Evolutionary conservation across 441 rosid genomes (phyloP).

Genomic region (Brassica balearica): DNA sequence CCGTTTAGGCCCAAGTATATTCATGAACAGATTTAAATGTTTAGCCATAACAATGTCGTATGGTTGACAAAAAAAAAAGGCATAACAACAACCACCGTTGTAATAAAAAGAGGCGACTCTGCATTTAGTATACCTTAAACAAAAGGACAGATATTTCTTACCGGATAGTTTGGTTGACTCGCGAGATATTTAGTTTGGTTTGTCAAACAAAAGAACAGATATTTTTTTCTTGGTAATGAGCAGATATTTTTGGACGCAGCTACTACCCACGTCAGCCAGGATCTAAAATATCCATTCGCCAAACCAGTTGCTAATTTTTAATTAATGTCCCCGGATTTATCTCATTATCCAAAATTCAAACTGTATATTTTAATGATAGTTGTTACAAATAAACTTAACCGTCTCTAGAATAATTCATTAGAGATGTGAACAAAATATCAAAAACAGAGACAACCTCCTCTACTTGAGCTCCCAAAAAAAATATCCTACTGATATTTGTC

Average conservation of each 20-base stretch:
- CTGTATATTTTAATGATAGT: background rate
- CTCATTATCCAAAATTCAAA: background rate
- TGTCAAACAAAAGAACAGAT: constrained; percentile 7
- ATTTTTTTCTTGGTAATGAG: constrained; percentile 17
- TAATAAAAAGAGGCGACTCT: background rate
- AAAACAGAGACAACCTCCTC: constrained; percentile 11
- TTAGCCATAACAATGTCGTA: background rate
- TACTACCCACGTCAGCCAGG: constrained; percentile 28
- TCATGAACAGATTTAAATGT: background rate
- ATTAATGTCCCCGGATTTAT: background rate
- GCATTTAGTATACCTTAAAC: background rate
- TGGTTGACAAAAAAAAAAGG: no score
- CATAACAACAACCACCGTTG: background rate
- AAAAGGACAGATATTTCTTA: background rate
- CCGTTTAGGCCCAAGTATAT: background rate
- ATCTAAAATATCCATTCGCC: background rate
- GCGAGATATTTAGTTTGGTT: constrained; percentile 26
- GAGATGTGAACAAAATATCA: background rate
- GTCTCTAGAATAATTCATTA: background rate
- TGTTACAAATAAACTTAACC: background rate
- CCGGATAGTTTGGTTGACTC: background rate
- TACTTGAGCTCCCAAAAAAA: constrained; percentile 46
- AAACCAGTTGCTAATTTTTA: constrained; percentile 18
- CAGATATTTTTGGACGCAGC: constrained; percentile 32
- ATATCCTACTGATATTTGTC: constrained; percentile 58